A percentile compares a stretch with the other conserved stretches of the same genome.
These are phyloP conservation scores for Coprinopsis sp. DNA, from an alignment of 768 basidiomycete species.

Conservation along the genomic window DNA sequence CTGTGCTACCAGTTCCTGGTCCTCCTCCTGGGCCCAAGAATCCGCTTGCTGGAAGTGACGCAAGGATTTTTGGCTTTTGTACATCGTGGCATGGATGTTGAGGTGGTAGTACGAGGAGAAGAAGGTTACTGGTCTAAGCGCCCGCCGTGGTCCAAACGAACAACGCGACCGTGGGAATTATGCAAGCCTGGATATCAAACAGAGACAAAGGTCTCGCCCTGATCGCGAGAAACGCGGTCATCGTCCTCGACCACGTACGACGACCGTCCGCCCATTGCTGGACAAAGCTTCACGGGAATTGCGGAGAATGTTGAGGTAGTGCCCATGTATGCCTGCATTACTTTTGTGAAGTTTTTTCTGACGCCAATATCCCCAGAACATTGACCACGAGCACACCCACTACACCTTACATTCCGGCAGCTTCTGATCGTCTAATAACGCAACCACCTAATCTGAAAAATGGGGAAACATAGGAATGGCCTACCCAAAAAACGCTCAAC, in stretches of 20 bases:
- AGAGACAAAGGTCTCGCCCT: background rate
- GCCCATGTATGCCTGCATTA: too few relatives aligned
- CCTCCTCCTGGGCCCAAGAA: constrained; percentile 1
- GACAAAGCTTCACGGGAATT: too few relatives aligned
- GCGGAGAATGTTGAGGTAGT: too few relatives aligned
- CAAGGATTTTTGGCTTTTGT: background rate
- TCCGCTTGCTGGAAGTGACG: too few relatives aligned
- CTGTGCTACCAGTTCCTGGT: constrained; percentile 7
- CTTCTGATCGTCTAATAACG: too few relatives aligned
- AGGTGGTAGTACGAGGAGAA: background rate
- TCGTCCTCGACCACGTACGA: too few relatives aligned
- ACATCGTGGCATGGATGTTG: background rate
- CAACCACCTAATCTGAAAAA: too few relatives aligned
- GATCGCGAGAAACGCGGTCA: too few relatives aligned
- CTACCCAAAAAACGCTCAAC: background rate
- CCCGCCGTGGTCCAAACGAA: background rate
- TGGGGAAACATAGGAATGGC: background rate
- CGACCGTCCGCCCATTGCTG: too few relatives aligned
- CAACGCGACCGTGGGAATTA: background rate
- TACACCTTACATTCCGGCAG: background rate
- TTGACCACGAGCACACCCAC: too few relatives aligned
- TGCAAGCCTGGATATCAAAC: background rate
- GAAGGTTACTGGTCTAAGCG: background rate
- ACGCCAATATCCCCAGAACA: too few relatives aligned
- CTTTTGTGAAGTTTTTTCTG: too few relatives aligned